Evolutionary conservation across 2,329 filamentous ascomycete genomes (phyloP).

Genomic region (Cytospora paraplurivora): DNA sequence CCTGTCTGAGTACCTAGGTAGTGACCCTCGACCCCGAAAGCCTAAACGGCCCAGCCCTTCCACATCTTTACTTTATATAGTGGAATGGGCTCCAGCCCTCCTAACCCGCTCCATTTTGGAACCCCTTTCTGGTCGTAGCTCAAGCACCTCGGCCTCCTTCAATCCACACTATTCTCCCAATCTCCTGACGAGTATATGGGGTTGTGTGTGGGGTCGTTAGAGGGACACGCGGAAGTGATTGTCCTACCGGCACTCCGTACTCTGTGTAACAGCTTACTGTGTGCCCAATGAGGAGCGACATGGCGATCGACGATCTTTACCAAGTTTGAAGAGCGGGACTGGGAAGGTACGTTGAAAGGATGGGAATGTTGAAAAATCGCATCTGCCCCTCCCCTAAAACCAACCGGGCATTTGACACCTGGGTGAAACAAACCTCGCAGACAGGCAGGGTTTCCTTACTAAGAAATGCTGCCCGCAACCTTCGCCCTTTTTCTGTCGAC

Average conservation of each 20-base stretch:
- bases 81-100: neutral
- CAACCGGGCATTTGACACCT: neutral
- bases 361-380: conserved; percentile 28
- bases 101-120: neutral
- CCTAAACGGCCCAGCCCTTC: neutral
- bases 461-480: neutral
- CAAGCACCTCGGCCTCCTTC: no score
- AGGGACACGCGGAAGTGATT: no score
- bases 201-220: no score
- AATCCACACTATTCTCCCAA: no score
- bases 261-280: neutral
- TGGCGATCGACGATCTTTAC: conserved; percentile 17
- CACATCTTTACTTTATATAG: neutral
- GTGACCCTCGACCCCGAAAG: neutral
- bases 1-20: neutral
- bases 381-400: conserved; percentile 9
- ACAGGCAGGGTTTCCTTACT: neutral
- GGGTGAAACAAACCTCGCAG: neutral
- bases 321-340: conserved; percentile 4
- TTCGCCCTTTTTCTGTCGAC: neutral
- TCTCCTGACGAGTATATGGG: no score
- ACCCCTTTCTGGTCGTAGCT: neutral
- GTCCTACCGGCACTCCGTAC: neutral
- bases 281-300: neutral
- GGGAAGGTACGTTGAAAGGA: conserved; percentile 17